Evolutionary conservation across 2,329 filamentous ascomycete species (phyloP), one percentile per base, ranked within the genome.

Genomic region (Cladosporium sp.): DNA sequence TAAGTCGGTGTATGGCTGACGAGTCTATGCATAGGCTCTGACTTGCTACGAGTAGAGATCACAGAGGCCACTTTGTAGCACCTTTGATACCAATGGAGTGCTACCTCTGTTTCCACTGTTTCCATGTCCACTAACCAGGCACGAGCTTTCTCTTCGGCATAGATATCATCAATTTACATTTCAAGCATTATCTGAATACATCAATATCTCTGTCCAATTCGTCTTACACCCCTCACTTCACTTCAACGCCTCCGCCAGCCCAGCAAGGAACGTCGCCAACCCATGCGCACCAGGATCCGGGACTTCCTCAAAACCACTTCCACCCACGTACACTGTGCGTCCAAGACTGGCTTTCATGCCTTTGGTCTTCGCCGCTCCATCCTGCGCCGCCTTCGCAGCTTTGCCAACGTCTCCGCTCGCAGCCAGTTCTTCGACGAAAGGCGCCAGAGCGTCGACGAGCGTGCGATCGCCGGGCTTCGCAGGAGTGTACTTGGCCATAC

Each of bases 281-380:
- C 94, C 94, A 60, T 84, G 81, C 5, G 87, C 87, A 28, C 87
- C 87, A 2, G 88, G 88, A 75, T 91, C 88, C 17, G 88, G 87
- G 17, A 91, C 82, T 67, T 89, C 78, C 76, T 85, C 85, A 76
- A 82, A 92, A 15, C 88, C 88, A 70, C 79, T 83, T 62, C 88
- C 88, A 62, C 89, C 90, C 52, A 96, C 85, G 72, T 95, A 95
- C 11, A 94, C 90, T 1, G 88, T 85, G 60, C 91, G 79, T 7
- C 94, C 94, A 40, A 99, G 78, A 66, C 88, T 94, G 42, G 94
- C 90, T 73, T 88, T 85, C 92, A 99, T 97, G 22, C 88, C 89
- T 78, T 92, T 96, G 19, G 94, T 97, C 30, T 84, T 84, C 64
- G 93, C 88, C 3, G 92, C 88, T 0, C 88, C 94, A 49, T 85